Evolutionary conservation across 1,139 yeast genomes (phyloP).

Genomic region (Fermentozyma sake): DNA sequence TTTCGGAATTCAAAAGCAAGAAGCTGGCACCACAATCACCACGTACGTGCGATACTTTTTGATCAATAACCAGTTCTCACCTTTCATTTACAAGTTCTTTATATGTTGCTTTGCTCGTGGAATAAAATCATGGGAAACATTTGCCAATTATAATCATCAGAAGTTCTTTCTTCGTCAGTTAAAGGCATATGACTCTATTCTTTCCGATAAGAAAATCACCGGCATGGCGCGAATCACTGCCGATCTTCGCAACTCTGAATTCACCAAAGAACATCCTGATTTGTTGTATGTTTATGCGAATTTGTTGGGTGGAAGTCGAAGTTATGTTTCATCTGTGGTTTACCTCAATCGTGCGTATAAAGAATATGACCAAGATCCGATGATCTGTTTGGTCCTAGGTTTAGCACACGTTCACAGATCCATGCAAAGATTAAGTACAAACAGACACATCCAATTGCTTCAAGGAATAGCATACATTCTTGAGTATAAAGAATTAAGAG

Average conservation of each 20-base stretch:
- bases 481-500: conserved; percentile 57
- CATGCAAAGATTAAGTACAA: conserved; percentile 81
- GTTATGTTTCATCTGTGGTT: conserved; percentile 74
- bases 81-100: conserved; percentile 63
- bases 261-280: conserved; percentile 59
- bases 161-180: conserved; percentile 85
- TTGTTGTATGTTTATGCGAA: conserved; percentile 75
- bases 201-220: conserved; percentile 45
- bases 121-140: conserved; percentile 49
- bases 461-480: conserved; percentile 79
- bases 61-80: conserved; percentile 69
- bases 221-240: conserved; percentile 76
- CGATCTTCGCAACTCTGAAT: conserved; percentile 34
- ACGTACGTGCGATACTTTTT: conserved; percentile 59
- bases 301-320: conserved; percentile 74
- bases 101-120: conserved; percentile 67
- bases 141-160: conserved; percentile 78
- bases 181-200: conserved; percentile 77
- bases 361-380: conserved; percentile 68
- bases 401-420: conserved; percentile 86
- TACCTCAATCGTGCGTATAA: conserved; percentile 61
- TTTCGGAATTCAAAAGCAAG: conserved; percentile 54
- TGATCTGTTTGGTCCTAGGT: conserved; percentile 70
- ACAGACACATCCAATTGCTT: conserved; percentile 79
- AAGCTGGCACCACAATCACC: conserved; percentile 41